Evolutionary conservation across 805 yeast species (phyloP).

Genomic region (Debaryomyces prosopidis): DNA sequence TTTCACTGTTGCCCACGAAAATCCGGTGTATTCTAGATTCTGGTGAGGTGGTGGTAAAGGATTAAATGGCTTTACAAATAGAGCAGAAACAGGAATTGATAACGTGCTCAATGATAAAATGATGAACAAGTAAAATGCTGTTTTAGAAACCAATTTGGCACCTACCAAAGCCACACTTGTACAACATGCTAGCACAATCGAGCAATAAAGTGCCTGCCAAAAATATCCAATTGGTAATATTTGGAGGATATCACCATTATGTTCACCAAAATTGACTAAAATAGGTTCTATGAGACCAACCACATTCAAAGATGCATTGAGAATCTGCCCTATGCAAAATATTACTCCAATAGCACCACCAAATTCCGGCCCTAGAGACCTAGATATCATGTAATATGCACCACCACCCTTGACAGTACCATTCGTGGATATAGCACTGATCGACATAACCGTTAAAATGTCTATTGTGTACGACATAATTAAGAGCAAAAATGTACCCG

Average conservation of each 20-base stretch:
- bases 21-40: conserved; percentile 61
- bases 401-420: conserved; percentile 99
- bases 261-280: conserved; percentile 69
- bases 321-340: conserved; percentile 90
- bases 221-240: conserved; percentile 70
- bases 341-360: conserved; percentile 97
- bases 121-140: conserved; percentile 74
- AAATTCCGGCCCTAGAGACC: conserved; percentile 95
- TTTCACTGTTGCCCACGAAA: conserved; percentile 63
- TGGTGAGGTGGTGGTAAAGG: conserved; percentile 55
- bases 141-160: conserved; percentile 74
- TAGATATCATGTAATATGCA: conserved; percentile 94
- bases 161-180: conserved; percentile 79
- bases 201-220: conserved; percentile 71
- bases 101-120: conserved; percentile 69
- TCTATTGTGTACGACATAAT: conserved; percentile 77
- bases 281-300: conserved; percentile 95
- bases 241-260: conserved; percentile 53
- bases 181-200: conserved; percentile 67
- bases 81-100: conserved; percentile 77
- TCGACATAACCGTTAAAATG: conserved; percentile 80
- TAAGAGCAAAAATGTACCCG: conserved; percentile 71
- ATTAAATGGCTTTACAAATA: conserved; percentile 57
- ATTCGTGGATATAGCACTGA: conserved; percentile 95
- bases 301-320: conserved; percentile 89